phyloP scores from a whole-genome alignment of 148 eudicot species.

The Diospyros kaki region DNA sequence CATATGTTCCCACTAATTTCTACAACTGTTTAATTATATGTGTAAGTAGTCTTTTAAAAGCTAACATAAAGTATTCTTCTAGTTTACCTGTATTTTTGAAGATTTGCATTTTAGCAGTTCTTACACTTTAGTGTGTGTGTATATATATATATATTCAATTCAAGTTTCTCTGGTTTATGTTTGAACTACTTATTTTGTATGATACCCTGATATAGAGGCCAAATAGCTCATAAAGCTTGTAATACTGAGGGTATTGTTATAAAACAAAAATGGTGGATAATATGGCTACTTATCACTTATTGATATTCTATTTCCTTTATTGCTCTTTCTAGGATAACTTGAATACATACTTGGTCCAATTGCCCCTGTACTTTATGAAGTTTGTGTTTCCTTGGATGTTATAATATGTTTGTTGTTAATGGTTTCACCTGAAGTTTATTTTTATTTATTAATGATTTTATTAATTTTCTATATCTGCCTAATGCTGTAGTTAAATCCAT shows the following conservation, averaged over 20 bases:
- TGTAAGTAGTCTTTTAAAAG: neutral
- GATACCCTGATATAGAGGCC: slow-evolving; percentile 7
- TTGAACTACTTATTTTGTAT: neutral
- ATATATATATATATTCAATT: neutral
- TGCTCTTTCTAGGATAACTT: neutral
- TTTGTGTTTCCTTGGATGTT: neutral
- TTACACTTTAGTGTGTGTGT: neutral
- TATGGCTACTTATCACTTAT: neutral
- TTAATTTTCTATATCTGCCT: neutral
- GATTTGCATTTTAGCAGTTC: neutral
- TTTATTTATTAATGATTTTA: neutral
- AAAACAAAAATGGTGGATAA: neutral
- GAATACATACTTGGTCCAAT: neutral
- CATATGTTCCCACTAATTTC: neutral
- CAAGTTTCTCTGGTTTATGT: neutral
- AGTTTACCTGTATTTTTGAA: neutral
- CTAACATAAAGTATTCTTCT: neutral
- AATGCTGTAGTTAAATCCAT: slow-evolving; percentile 4
- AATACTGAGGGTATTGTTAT: neutral
- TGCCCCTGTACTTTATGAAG: neutral
- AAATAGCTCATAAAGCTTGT: neutral
- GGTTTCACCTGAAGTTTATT: neutral
- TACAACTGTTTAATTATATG: neutral
- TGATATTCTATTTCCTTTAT: neutral
- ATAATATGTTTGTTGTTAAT: neutral